A percentile compares a stretch with the other conserved stretches of the same genome.
phyloP scores from a whole-genome alignment of 148 eudicot species.

The Oxyria digyna region DNA sequence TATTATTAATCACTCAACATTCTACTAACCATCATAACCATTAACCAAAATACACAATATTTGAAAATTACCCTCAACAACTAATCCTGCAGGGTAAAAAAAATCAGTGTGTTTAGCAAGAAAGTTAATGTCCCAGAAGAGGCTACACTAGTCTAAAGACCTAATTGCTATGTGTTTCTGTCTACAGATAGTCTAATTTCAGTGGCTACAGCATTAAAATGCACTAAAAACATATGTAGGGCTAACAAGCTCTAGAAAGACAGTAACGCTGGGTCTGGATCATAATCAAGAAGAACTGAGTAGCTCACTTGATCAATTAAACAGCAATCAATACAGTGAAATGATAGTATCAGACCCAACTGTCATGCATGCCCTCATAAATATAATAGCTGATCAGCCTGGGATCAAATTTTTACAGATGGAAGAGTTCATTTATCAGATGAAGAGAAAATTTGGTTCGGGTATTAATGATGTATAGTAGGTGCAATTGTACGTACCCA shows the following conservation, averaged over 20 bases:
- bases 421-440: constrained; percentile 3
- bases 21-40: neutral
- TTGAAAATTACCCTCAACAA: too few species aligned
- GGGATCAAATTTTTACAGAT: neutral
- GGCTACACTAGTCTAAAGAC: neutral
- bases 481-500: constrained; percentile 8
- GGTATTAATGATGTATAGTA: constrained; percentile 2
- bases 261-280: neutral
- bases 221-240: neutral
- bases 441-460: constrained; percentile 1
- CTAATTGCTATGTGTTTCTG: neutral
- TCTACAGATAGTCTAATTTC: neutral
- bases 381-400: constrained; percentile 3
- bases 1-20: neutral
- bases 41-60: neutral
- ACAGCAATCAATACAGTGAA: constrained; percentile 6
- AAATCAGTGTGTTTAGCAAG: neutral
- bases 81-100: neutral
- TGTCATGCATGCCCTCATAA: neutral
- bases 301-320: neutral
- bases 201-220: neutral
- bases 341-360: constrained; percentile 2
- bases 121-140: neutral
- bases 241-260: neutral
- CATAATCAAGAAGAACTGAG: neutral